phyloP scores from a whole-genome alignment of 1,284 basidiomycete genomes.

The Boletus austroedulis region DNA sequence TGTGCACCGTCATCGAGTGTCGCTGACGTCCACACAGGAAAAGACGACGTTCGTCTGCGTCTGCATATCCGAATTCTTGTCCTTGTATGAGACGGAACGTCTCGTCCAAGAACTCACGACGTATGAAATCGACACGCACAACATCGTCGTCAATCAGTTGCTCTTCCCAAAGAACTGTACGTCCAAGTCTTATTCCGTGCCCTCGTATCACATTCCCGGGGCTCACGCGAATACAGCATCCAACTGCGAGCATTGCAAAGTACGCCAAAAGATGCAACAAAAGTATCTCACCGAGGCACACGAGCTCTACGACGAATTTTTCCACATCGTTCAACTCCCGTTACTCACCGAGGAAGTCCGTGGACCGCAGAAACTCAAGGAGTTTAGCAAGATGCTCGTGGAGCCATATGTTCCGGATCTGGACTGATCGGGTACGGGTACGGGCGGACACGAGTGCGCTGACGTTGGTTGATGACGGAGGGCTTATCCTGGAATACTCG shows the following conservation, averaged over 20 bases:
- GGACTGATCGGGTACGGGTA: conserved; percentile 15
- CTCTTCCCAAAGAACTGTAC: conserved; percentile 88
- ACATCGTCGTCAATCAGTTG: conserved; percentile 97
- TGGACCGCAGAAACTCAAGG: conserved; percentile 88
- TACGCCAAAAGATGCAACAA: conserved; percentile 96
- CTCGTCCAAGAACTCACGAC: conserved; percentile 94
- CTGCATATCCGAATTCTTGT: conserved; percentile 98
- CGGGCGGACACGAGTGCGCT: not conserved
- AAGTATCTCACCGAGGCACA: conserved; percentile 94
- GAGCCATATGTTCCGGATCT: conserved; percentile 49
- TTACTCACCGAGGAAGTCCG: conserved; percentile 96
- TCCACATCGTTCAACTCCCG: conserved; percentile 92
- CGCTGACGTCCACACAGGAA: conserved; percentile 51
- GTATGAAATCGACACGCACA: conserved; percentile 98
- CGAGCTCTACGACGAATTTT: conserved; percentile 95
- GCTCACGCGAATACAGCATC: conserved; percentile 50
- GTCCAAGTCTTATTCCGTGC: conserved; percentile 31
- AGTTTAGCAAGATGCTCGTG: conserved; percentile 86
- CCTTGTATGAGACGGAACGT: conserved; percentile 97
- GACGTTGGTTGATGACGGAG: not conserved
- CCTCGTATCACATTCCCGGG: not conserved
- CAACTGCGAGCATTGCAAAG: conserved; percentile 93
- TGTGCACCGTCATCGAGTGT: not conserved
- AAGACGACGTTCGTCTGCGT: conserved; percentile 99
- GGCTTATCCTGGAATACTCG: not conserved